These are phyloP conservation scores for Ustilago sp. DNA, from an alignment of 1,284 basidiomycete species.

Conservation along the genomic window DNA sequence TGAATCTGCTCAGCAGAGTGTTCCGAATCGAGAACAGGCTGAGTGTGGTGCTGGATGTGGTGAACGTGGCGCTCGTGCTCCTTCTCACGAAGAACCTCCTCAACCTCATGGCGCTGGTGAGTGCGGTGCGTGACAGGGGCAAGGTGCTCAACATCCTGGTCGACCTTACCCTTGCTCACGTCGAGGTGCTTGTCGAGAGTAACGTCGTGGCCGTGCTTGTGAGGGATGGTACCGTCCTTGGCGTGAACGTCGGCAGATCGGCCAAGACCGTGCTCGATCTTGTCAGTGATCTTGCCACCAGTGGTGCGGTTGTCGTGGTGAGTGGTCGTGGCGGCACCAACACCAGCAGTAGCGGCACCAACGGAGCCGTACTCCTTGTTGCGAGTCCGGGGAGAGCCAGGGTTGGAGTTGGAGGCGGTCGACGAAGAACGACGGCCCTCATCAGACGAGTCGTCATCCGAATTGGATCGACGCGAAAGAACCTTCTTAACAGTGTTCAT, in stretches of 20 bases:
- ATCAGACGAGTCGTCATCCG: slow-evolving; percentile 40
- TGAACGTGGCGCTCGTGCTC: slow-evolving; percentile 69
- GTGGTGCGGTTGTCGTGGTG: slow-evolving; percentile 22
- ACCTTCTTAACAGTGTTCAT: slow-evolving; percentile 57
- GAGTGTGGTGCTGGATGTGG: slow-evolving; percentile 69
- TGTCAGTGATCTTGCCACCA: slow-evolving; percentile 36
- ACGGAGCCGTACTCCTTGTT: slow-evolving; percentile 29
- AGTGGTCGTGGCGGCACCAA: slow-evolving; percentile 7
- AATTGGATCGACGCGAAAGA: slow-evolving; percentile 41
- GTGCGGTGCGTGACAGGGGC: slow-evolving; percentile 64
- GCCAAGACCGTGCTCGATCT: slow-evolving; percentile 48
- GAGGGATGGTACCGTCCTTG: slow-evolving; percentile 45
- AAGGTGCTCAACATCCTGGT: slow-evolving; percentile 69
- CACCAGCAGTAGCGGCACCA: slow-evolving; percentile 11
- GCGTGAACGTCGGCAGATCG: slow-evolving; percentile 47
- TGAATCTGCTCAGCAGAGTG: slow-evolving; percentile 64
- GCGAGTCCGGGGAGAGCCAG: slow-evolving; percentile 30
- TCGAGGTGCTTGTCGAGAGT: slow-evolving; percentile 51
- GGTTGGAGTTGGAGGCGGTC: slow-evolving; percentile 43
- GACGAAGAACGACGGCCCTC: slow-evolving; percentile 35
- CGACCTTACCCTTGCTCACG: slow-evolving; percentile 61
- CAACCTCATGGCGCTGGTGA: slow-evolving; percentile 68
- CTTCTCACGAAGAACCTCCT: slow-evolving; percentile 68
- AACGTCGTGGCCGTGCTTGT: slow-evolving; percentile 51
- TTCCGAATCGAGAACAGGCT: slow-evolving; percentile 68